phyloP scores from a whole-genome alignment of 495 filamentous ascomycete species.

The Clavariopsis aquatica region DNA sequence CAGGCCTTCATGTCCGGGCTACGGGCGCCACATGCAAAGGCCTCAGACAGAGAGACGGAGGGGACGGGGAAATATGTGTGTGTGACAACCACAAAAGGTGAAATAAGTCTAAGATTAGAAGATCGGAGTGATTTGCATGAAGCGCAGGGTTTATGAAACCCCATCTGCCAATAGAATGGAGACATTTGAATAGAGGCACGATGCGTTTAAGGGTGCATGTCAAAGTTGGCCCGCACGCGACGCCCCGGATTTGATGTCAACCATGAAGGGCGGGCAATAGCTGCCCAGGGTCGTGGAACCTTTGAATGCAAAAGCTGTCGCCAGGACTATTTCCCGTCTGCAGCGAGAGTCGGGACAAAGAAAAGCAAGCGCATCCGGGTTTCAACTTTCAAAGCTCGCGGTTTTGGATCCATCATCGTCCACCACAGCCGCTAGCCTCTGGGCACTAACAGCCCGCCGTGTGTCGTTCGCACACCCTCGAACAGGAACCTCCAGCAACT shows the following conservation, averaged over 20 bases:
- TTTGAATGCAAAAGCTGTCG: background rate
- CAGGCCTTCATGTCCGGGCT: too few species aligned
- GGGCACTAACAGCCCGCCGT: background rate
- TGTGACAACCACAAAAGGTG: background rate
- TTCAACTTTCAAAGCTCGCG: conserved; percentile 2
- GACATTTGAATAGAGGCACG: background rate
- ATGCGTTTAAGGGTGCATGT: too few species aligned
- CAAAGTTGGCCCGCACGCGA: too few species aligned
- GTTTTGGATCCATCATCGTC: background rate
- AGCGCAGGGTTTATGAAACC: conserved; percentile 18
- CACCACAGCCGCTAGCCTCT: conserved; percentile 15
- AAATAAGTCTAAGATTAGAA: background rate
- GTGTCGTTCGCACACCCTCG: background rate
- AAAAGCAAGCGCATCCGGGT: conserved; percentile 4
- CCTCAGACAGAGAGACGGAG: background rate
- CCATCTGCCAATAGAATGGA: conserved; percentile 1
- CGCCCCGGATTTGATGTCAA: too few species aligned
- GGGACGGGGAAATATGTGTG: too few species aligned
- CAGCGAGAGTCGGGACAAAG: background rate
- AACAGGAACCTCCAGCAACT: conserved; percentile 2
- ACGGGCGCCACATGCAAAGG: too few species aligned
- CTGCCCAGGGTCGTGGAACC: background rate
- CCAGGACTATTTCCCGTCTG: background rate
- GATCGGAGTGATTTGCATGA: conserved; percentile 11
- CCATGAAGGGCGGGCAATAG: background rate